Conservation (phyloP, 2,329 filamentous ascomycete species). For the Colletotrichum eremochloae region DNA sequence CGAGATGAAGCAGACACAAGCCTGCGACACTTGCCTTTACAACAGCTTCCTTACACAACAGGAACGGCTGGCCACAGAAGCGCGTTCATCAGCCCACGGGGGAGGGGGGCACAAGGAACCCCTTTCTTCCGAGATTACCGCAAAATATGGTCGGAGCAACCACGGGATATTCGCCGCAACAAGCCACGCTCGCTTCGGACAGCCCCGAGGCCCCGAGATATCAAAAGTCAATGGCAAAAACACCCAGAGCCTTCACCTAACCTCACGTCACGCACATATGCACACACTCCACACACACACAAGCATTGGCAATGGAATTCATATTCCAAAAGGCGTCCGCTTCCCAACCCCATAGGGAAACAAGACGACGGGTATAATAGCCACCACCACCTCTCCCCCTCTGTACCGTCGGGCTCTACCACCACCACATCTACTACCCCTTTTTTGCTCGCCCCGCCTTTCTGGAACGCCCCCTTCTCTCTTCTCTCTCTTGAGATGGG, state of each 20-base stretch:
- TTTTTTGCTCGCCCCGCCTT: not conserved
- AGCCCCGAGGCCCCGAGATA: no score
- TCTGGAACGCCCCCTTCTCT: not conserved
- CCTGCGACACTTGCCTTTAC: no score
- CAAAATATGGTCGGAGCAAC: no score
- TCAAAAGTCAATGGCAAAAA: not conserved
- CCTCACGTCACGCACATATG: not conserved
- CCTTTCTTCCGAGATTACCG: not conserved
- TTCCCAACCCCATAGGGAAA: not conserved
- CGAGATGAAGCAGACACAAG: not conserved
- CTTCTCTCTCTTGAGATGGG: not conserved
- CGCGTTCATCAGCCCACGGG: no score
- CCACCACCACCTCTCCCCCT: conserved; percentile 20
- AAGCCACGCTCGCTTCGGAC: not conserved
- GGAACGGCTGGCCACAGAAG: not conserved
- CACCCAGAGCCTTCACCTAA: not conserved
- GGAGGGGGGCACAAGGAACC: not conserved
- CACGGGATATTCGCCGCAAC: not conserved
- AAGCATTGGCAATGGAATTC: conserved; percentile 14
- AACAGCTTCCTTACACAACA: not conserved
- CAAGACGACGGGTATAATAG: conserved; percentile 39
- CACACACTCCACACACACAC: no score
- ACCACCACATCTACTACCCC: not conserved
- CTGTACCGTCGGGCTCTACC: not conserved
- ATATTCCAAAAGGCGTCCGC: conserved; percentile 36